These are phyloP conservation scores for Penicillium maclennaniae DNA, from an alignment of 495 filamentous ascomycete genomes.

Conservation along the genomic window DNA sequence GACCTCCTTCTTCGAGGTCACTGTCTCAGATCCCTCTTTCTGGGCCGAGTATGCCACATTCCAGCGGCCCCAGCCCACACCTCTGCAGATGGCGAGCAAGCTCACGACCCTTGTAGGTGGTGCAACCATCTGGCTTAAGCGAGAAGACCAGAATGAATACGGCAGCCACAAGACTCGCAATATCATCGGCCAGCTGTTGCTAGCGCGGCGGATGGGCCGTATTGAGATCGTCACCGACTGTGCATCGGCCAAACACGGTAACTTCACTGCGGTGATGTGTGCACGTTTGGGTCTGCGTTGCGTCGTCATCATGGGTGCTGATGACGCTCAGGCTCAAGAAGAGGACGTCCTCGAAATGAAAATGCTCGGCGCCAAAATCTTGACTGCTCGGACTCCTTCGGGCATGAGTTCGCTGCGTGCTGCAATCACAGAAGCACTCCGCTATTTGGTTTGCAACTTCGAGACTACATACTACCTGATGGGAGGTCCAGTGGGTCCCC, in stretches of 20 bases:
- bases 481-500: conserved; percentile 31
- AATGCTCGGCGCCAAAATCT: conserved; percentile 27
- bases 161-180: conserved; percentile 31
- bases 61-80: conserved; percentile 20
- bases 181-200: conserved; percentile 33
- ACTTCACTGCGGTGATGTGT: conserved; percentile 31
- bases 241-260: conserved; percentile 31
- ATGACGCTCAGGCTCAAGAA: conserved; percentile 25
- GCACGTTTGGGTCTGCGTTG: conserved; percentile 28
- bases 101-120: conserved; percentile 23
- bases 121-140: conserved; percentile 35
- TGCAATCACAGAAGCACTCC: conserved; percentile 32
- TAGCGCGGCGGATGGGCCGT: conserved; percentile 28
- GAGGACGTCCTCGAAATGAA: conserved; percentile 30
- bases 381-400: conserved; percentile 24
- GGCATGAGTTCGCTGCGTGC: conserved; percentile 30
- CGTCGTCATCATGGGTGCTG: conserved; percentile 29
- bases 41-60: conserved; percentile 27
- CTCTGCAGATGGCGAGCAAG: conserved; percentile 25
- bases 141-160: conserved; percentile 29
- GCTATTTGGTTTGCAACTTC: conserved; percentile 29
- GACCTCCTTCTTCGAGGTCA: conserved; percentile 27
- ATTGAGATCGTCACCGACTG: conserved; percentile 34
- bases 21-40: conserved; percentile 28
- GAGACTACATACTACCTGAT: conserved; percentile 33